Evolutionary conservation across 1,139 yeast species (phyloP), one percentile per base, ranked within the genome.

Genomic region (Suhomyces terraborum): DNA sequence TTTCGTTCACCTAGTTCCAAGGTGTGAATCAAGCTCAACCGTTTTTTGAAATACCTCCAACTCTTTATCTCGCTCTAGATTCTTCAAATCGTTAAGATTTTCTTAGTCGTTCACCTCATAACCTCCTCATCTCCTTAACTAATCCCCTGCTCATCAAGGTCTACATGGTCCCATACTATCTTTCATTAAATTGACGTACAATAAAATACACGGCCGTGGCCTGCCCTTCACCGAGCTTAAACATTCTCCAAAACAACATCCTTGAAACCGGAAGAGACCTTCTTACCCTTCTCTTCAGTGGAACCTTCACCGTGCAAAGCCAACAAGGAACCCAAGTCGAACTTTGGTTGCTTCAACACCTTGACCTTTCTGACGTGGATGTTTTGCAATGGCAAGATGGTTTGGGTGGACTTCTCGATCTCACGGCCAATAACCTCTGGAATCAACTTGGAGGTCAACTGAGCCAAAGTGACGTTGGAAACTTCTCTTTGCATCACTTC

Each of bases 361-460:
- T 73, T 73, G 50, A 73, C 78, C 65, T 73, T 73, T 71, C 77
- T 71, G 59, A 73, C 70, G 67, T 72, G 77, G 52, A 73, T 73
- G 64, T 73, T 71, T 62, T 73, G 78, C 61, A 73, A 73, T 55
- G 78, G 78, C 62, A 69, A 70, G 59, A 73, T 69, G 48, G 76
- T 61, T 62, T 71, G 76, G 47, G 78, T 73, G 41, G 77, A 68
- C 66, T 73, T 73, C 63, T 72, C 77, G 57, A 73, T 73, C 62
- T 73, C 78, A 62, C 78, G 75, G 54, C 77, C 76, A 59, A 73
- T 72, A 46, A 72, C 78, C 64, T 73, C 78, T 48, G 78, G 77
- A 49, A 73, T 73, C 65, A 73, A 72, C 63, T 73, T 73, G 50
- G 75, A 68, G 48, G 75, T 69, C 61, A 72, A 70, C 61, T 72